Percentiles rank a stretch among this genome's conserved stretches.
phyloP scores from a whole-genome alignment of 148 eudicot genomes.

The Rhododendron kiyosumense region DNA sequence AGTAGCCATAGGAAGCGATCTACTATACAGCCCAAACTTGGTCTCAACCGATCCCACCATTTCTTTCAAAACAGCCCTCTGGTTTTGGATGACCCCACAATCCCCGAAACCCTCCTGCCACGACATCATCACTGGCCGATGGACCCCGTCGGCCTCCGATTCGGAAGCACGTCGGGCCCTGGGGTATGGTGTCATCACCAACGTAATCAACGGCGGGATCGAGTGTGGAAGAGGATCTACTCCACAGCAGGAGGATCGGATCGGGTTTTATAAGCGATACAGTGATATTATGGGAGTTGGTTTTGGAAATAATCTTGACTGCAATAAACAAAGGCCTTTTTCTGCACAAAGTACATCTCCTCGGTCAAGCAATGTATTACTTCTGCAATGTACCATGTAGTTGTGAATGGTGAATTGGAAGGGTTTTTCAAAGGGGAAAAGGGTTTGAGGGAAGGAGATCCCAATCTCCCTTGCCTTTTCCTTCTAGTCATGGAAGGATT shows the following conservation, averaged over 20 bases:
- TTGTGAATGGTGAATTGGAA: too few relatives aligned
- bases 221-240: slow-evolving; percentile 19
- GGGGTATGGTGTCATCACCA: slow-evolving; percentile 22
- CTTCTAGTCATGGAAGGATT: too few relatives aligned
- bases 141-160: slow-evolving; percentile 10
- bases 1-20: neutral
- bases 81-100: slow-evolving; percentile 40
- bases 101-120: slow-evolving; percentile 29
- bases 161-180: slow-evolving; percentile 4
- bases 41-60: slow-evolving; percentile 3
- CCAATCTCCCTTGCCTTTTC: too few relatives aligned
- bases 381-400: neutral
- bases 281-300: slow-evolving; percentile 16
- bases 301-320: slow-evolving; percentile 21
- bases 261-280: slow-evolving; percentile 27
- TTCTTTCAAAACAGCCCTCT: slow-evolving; percentile 16
- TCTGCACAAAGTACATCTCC: neutral
- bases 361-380: neutral
- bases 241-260: slow-evolving; percentile 11
- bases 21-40: slow-evolving; percentile 5
- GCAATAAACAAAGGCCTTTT: slow-evolving; percentile 15
- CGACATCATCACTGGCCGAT: slow-evolving; percentile 23
- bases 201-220: slow-evolving; percentile 28
- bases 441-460: too few relatives aligned
- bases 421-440: neutral